Conservation (phyloP, 306 rosid genomes). For the Spatholobus suberectus region DNA sequence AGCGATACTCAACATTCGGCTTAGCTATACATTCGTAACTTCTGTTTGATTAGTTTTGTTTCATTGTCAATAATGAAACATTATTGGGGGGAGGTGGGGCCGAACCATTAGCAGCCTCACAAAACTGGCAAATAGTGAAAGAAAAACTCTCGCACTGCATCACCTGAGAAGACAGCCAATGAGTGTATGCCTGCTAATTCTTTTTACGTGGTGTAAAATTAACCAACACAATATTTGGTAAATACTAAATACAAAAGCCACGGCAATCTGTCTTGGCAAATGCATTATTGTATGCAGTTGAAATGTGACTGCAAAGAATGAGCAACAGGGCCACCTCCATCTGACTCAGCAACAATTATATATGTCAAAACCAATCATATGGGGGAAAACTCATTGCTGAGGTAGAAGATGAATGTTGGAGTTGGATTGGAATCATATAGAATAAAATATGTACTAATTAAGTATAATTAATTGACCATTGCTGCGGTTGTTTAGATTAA, state of each 20-base stretch:
- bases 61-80: conserved; percentile 18
- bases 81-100: conserved; percentile 29
- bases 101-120: not conserved
- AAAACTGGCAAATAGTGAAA: not conserved
- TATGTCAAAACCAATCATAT: conserved; percentile 5
- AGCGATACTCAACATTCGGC: too few species aligned
- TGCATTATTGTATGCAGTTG: conserved; percentile 18
- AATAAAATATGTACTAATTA: not conserved
- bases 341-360: conserved; percentile 11
- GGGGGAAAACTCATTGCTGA: not conserved
- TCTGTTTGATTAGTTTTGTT: conserved; percentile 17
- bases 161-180: not conserved
- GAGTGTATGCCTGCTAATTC: conserved; percentile 19
- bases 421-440: not conserved
- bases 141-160: not conserved
- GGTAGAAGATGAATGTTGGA: not conserved
- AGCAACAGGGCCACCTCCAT: not conserved
- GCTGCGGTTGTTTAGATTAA: not conserved
- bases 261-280: conserved; percentile 19
- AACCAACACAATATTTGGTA: not conserved
- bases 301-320: not conserved
- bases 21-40: too few species aligned
- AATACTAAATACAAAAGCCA: conserved; percentile 14
- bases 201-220: conserved; percentile 15
- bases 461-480: conserved; percentile 12